A percentile compares a stretch with the other conserved stretches of the same genome.
These are phyloP conservation scores for Rossbeevera mucosa DNA, from an alignment of 768 basidiomycete species.

Conservation along the genomic window DNA sequence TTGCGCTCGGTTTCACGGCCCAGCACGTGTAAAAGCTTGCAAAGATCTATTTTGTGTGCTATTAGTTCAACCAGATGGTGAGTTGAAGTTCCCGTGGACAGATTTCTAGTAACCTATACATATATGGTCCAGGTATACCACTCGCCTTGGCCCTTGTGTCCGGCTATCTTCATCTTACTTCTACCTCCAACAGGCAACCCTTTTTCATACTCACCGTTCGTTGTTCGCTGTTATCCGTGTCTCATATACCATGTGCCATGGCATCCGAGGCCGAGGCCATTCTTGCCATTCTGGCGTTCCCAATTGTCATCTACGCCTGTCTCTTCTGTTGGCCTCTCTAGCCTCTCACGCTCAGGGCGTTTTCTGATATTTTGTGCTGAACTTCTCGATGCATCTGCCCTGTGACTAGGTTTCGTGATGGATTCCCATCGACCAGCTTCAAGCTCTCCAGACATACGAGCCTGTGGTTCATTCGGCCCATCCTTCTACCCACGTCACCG, in stretches of 20 bases:
- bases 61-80: not conserved
- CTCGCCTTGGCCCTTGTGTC: not conserved
- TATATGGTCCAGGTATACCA: not conserved
- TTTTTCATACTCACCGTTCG: not conserved
- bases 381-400: not conserved
- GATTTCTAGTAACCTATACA: not conserved
- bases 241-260: not conserved
- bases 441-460: not conserved
- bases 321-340: not conserved
- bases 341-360: not conserved
- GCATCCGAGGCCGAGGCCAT: not conserved
- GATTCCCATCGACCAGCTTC: not conserved
- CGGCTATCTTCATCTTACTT: not conserved
- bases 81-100: not conserved
- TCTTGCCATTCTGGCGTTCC: not conserved
- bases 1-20: not conserved
- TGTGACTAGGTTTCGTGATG: not conserved
- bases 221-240: not conserved
- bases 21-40: not conserved
- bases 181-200: not conserved
- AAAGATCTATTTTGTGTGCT: not conserved
- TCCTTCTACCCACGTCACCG: not conserved
- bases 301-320: not conserved
- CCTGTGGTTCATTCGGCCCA: not conserved
- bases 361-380: not conserved